phyloP scores from a whole-genome alignment of 371 early-diverging fungal genomes.

The Mortierella sp. region DNA sequence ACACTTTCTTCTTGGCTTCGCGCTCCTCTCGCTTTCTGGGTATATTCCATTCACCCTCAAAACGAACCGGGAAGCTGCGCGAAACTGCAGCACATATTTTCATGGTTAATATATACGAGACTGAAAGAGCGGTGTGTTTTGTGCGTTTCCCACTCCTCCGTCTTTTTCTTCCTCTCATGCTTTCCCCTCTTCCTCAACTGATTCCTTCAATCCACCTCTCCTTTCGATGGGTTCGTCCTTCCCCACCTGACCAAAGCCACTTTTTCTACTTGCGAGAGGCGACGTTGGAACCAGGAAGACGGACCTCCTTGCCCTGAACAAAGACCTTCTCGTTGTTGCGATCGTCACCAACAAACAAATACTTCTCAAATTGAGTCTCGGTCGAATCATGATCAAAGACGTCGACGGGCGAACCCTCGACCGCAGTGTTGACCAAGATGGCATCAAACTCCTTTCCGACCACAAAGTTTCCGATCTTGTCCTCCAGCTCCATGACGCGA shows the following conservation, averaged over 20 bases:
- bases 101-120: constrained; percentile 38
- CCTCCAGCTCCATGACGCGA: constrained; percentile 74
- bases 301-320: constrained; percentile 45
- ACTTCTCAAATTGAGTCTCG: constrained; percentile 44
- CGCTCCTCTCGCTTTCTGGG: neutral
- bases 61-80: neutral
- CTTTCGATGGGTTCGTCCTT: neutral
- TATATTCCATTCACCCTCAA: neutral
- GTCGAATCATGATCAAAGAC: constrained; percentile 62
- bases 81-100: constrained; percentile 48
- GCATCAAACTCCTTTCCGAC: constrained; percentile 93
- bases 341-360: constrained; percentile 48
- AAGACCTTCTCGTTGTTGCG: constrained; percentile 41
- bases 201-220: neutral
- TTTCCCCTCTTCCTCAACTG: neutral
- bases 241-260: neutral
- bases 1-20: constrained; percentile 45
- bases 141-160: constrained; percentile 46
- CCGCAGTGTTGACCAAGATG: constrained; percentile 74
- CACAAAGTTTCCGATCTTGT: constrained; percentile 82
- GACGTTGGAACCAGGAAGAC: constrained; percentile 24
- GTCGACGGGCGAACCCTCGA: constrained; percentile 59
- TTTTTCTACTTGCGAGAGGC: constrained; percentile 39
- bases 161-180: constrained; percentile 3
- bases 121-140: constrained; percentile 45